A percentile compares a stretch with the other conserved stretches of the same genome.
Conservation (phyloP, 345 rosid species). For the Hibiscus syriacus region DNA sequence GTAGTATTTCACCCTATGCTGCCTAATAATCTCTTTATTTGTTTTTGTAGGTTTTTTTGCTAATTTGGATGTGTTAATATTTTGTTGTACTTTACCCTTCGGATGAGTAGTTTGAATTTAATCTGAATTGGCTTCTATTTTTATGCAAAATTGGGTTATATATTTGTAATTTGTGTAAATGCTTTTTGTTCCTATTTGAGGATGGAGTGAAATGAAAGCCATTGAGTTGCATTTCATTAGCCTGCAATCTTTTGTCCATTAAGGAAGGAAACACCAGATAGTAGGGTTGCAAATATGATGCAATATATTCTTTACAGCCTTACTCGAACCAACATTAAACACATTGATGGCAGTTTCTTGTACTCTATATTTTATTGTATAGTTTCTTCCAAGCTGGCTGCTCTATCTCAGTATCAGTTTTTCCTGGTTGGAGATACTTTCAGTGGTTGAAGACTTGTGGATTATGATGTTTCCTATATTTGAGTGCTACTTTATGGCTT, state of each 20-base stretch:
- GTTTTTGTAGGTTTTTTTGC: neutral
- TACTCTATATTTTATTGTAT: neutral
- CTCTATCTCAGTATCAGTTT: neutral
- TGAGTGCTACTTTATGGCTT: neutral
- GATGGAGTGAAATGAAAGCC: neutral
- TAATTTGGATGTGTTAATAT: neutral
- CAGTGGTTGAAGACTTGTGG: neutral
- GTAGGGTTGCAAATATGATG: neutral
- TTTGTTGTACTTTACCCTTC: neutral
- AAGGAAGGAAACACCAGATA: neutral
- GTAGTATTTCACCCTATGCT: conserved; percentile 26
- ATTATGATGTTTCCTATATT: neutral
- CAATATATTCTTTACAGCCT: neutral
- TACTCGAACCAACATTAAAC: neutral
- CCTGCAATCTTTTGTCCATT: neutral
- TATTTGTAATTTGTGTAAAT: neutral
- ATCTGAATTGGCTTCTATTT: neutral
- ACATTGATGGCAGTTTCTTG: neutral
- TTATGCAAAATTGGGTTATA: neutral
- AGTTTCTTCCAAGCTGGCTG: neutral
- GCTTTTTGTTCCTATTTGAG: neutral
- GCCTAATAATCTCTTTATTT: neutral
- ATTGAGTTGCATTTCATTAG: neutral
- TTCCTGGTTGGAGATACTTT: neutral
- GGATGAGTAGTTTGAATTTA: neutral